Conservation (phyloP, 108 stramenopile genomes). For the Skeletonema potamos region DNA sequence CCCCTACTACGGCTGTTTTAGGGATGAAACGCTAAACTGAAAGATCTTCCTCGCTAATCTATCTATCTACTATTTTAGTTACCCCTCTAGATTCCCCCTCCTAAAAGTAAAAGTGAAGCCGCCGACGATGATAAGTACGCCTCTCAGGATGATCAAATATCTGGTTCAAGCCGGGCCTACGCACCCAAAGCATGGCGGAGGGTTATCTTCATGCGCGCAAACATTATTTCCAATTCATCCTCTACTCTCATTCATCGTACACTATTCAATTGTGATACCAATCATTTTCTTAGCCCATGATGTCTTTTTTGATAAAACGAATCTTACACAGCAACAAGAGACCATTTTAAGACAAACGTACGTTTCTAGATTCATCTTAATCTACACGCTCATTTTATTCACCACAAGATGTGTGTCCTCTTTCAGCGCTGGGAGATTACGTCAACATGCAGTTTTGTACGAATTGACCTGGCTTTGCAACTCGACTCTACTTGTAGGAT, state of each 20-base stretch:
- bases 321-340: neutral
- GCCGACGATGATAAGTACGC: neutral
- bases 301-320: conserved; percentile 19
- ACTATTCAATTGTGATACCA: conserved; percentile 50
- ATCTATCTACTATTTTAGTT: no score
- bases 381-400: conserved; percentile 49
- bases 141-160: neutral
- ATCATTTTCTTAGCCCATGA: conserved; percentile 52
- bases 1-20: no score
- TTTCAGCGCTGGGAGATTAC: conserved; percentile 18
- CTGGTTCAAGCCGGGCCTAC: neutral
- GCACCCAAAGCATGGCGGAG: conserved; percentile 12
- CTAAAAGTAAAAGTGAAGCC: no score
- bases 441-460: conserved; percentile 49
- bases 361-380: conserved; percentile 21
- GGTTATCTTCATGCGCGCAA: neutral
- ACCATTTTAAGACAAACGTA: conserved; percentile 6
- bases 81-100: no score
- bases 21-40: no score
- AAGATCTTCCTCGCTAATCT: no score
- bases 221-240: conserved; percentile 50
- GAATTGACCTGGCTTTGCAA: conserved; percentile 81
- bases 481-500: conserved; percentile 53
- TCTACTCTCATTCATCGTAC: conserved; percentile 48
- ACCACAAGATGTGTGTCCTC: conserved; percentile 45